Conservation (phyloP, 1,284 basidiomycete species). For the Moesziomyces sp. region DNA sequence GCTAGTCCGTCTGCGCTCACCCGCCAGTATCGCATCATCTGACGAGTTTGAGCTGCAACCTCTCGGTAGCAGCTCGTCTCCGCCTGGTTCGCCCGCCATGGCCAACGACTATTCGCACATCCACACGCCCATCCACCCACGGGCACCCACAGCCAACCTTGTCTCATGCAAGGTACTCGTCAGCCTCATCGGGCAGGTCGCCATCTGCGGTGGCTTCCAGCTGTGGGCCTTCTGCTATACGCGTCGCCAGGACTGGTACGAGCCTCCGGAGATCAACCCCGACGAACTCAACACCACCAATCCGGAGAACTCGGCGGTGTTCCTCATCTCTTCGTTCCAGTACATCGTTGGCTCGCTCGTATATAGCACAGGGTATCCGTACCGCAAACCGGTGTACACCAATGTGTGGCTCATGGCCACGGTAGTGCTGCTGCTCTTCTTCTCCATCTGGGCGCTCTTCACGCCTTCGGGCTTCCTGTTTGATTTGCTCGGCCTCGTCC, state of each 20-base stretch:
- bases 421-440: slow-evolving; percentile 41
- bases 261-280: slow-evolving; percentile 74
- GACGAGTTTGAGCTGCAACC: slow-evolving; percentile 26
- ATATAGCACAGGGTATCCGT: slow-evolving; percentile 97
- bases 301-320: slow-evolving; percentile 91
- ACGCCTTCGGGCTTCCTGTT: slow-evolving; percentile 75
- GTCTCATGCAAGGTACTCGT: slow-evolving; percentile 95
- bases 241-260: slow-evolving; percentile 82
- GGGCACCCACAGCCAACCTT: slow-evolving; percentile 93
- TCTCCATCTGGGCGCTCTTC: slow-evolving; percentile 63
- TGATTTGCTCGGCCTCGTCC: slow-evolving; percentile 81
- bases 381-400: slow-evolving; percentile 92
- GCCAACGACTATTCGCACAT: slow-evolving; percentile 59
- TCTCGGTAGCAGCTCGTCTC: slow-evolving; percentile 19
- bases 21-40: slow-evolving; percentile 12
- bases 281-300: slow-evolving; percentile 88
- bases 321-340: slow-evolving; percentile 96
- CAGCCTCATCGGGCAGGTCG: slow-evolving; percentile 91
- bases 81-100: slow-evolving; percentile 10
- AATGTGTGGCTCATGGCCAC: slow-evolving; percentile 72
- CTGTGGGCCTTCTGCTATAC: slow-evolving; percentile 91
- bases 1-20: not conserved
- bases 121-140: slow-evolving; percentile 75
- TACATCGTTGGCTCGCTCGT: slow-evolving; percentile 96
- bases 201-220: slow-evolving; percentile 86